Evolutionary conservation across 352 stramenopile species (phyloP).

Genomic region (Nothophytophthora sp.): DNA sequence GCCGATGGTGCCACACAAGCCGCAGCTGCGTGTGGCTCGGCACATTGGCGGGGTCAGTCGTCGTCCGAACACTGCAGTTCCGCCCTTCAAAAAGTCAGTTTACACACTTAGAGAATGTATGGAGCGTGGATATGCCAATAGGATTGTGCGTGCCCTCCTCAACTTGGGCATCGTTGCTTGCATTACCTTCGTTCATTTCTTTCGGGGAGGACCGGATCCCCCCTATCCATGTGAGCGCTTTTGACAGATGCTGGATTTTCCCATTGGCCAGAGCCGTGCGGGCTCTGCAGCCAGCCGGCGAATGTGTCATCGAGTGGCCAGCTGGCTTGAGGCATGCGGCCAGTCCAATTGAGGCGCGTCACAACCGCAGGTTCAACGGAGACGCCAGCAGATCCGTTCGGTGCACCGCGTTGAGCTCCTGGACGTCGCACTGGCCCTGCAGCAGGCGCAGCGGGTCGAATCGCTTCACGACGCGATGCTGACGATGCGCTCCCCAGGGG

Average conservation of each 20-base stretch:
- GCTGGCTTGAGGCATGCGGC: slow-evolving; percentile 6
- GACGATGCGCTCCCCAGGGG: slow-evolving; percentile 52
- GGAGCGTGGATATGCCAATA: too few species aligned
- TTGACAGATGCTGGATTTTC: slow-evolving; percentile 29
- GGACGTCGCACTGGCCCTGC: slow-evolving; percentile 32
- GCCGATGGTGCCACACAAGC: too few species aligned
- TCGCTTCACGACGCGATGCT: slow-evolving; percentile 57
- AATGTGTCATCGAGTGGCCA: slow-evolving; percentile 7
- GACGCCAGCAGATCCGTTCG: slow-evolving; percentile 58
- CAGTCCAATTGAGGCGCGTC: slow-evolving; percentile 10
- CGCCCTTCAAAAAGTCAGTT: too few species aligned
- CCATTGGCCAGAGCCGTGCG: slow-evolving; percentile 8
- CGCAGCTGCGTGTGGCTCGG: too few species aligned
- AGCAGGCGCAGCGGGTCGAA: slow-evolving; percentile 48
- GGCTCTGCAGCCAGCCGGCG: slow-evolving; percentile 3
- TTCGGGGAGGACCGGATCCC: slow-evolving; percentile 4
- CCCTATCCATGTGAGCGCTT: neutral
- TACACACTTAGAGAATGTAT: too few species aligned
- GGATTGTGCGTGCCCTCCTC: too few species aligned
- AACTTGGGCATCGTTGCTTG: too few species aligned
- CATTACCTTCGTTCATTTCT: too few species aligned
- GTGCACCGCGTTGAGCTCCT: slow-evolving; percentile 57
- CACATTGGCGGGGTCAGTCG: too few species aligned
- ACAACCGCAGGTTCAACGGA: slow-evolving; percentile 41
- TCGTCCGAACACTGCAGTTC: too few species aligned